Base-by-base conservation (phyloP, 1,139 yeast species). In the Hanseniaspora uvarum region DNA sequence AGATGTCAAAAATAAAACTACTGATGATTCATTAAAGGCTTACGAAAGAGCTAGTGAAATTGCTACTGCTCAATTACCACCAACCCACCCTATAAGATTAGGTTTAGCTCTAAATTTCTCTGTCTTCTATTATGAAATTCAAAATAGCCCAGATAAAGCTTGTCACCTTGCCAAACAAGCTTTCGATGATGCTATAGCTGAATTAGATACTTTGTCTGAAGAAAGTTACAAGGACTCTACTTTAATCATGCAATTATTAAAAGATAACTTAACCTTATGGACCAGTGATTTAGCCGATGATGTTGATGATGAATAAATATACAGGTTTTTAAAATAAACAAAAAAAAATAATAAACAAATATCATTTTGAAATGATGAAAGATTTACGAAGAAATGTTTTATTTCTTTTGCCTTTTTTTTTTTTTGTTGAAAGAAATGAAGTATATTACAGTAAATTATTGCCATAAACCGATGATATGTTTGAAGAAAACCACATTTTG, bases 111-210 rank as follows among this genome's bases (percentile, higher is more conserved):
- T 92, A 72, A 92, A 92, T 76, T 92, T 92, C 77, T 87, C 96
- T 54, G 98, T 92, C 59, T 92, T 92, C 76, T 92, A 92, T 79
- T 92, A 92, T 70, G 98, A 92, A 77, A 92, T 92, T 68, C 84
- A 89, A 73, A 88, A 88, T 73, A 87, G 96, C 58, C 97, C 97
- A 64, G 96, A 88, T 72, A 87, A 94, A 71, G 98, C 98, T 63
- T 92, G 98, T 71, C 95, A 88, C 70, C 79, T 92, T 72, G 98
- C 98, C 65, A 92, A 92, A 73, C 96, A 89, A 77, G 97, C 98
- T 53, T 92, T 92, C 65, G 97, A 92, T 70, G 98, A 92, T 69
- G 98, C 98, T 60, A 94, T 92, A 70, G 96, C 97, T 63, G 98
- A 92, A 75, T 81, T 92, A 70, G 97, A 92, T 75, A 86, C 96